Evolutionary conservation across 306 rosid species (phyloP).

Genomic region (Rosa chinensis): DNA sequence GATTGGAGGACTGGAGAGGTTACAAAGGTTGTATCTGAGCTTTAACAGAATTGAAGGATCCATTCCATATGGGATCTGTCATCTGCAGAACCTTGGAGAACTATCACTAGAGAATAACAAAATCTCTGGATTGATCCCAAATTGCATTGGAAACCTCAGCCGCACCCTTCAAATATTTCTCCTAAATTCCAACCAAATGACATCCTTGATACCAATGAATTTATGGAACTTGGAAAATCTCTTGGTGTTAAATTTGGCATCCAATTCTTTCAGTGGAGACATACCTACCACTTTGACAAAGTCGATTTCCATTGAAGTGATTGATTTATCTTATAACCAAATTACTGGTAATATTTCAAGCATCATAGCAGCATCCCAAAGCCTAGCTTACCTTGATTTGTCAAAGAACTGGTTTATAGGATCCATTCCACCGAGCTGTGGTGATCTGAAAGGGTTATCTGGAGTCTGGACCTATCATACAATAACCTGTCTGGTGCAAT

Average conservation of each 20-base stretch:
- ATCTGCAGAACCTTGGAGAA: conserved; percentile 4
- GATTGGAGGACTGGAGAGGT: too few relatives aligned
- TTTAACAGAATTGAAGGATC: conserved; percentile 24
- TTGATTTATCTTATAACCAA: not conserved
- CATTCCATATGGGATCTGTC: conserved; percentile 32
- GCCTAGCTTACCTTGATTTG: conserved; percentile 9
- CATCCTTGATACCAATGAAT: not conserved
- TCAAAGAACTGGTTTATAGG: conserved; percentile 13
- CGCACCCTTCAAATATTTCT: not conserved
- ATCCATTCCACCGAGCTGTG: not conserved
- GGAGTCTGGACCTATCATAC: conserved; percentile 11
- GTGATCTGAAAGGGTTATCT: not conserved
- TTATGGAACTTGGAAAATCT: conserved; percentile 3
- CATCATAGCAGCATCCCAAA: conserved; percentile 3
- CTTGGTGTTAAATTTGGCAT: not conserved
- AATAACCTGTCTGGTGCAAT: not conserved
- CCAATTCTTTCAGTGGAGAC: conserved; percentile 7
- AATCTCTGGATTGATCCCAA: conserved; percentile 30
- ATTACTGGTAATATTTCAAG: not conserved
- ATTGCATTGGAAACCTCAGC: conserved; percentile 4
- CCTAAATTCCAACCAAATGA: not conserved
- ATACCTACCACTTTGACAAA: not conserved
- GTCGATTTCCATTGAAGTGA: not conserved
- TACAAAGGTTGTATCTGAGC: not conserved
- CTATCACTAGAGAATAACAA: conserved; percentile 21